Percentiles rank a stretch among this genome's conserved stretches.
phyloP scores from a whole-genome alignment of 1,284 basidiomycete species.

The Ganoderma lingzhi region DNA sequence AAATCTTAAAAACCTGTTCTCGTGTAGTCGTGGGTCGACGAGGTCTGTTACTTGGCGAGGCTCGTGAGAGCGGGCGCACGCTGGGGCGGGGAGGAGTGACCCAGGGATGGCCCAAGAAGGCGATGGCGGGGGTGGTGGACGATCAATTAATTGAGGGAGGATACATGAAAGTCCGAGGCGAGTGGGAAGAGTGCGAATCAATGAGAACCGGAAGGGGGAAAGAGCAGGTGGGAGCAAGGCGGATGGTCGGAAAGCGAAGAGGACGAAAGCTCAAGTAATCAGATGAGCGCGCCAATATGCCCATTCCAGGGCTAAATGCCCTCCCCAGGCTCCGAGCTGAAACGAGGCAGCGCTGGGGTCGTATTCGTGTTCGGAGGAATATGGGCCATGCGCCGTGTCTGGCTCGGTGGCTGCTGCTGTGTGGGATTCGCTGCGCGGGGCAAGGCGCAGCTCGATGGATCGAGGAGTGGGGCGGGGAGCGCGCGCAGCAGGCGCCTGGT shows the following conservation, averaged over 20 bases:
- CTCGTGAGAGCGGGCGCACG: not conserved
- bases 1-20: not conserved
- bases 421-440: not conserved
- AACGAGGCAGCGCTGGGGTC: not conserved
- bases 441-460: conserved; percentile 1
- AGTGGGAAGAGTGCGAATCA: conserved; percentile 19
- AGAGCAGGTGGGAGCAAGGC: conserved; percentile 12
- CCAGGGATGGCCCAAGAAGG: not conserved
- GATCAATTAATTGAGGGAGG: not conserved
- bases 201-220: conserved; percentile 18
- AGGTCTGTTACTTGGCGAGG: not conserved
- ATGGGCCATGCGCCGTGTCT: conserved; percentile 4
- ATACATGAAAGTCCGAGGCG: conserved; percentile 3
- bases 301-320: conserved; percentile 30
- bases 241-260: conserved; percentile 22
- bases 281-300: conserved; percentile 30
- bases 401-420: not conserved
- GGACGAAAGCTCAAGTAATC: conserved; percentile 29
- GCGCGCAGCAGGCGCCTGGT: conserved; percentile 1
- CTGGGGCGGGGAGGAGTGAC: not conserved
- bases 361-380: not conserved
- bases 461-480: not conserved
- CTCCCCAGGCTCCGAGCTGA: conserved; percentile 10
- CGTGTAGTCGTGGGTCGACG: not conserved
- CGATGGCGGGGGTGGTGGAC: not conserved